Conservation (phyloP, 345 rosid genomes). For the Balakata baccata region DNA sequence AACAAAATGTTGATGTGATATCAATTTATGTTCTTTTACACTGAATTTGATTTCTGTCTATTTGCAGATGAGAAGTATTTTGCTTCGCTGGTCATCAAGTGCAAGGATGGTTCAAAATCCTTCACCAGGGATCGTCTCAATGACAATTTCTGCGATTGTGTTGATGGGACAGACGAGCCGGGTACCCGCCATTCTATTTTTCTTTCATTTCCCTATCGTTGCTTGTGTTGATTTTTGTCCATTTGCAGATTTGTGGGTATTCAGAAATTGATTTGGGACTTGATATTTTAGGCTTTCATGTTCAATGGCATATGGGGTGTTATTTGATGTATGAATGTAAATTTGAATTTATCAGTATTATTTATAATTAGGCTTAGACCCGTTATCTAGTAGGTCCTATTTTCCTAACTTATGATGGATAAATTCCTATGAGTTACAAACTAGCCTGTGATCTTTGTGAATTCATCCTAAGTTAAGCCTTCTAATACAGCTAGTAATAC, state of each 20-base stretch:
- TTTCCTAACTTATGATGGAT: not conserved
- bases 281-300: not conserved
- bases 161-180: conserved; percentile 95
- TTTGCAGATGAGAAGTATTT: conserved; percentile 68
- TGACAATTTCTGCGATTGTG: conserved; percentile 88
- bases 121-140: conserved; percentile 77
- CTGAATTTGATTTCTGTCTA: not conserved
- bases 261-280: not conserved
- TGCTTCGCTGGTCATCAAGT: conserved; percentile 56
- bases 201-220: not conserved
- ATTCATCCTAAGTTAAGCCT: too few species aligned
- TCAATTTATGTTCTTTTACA: not conserved
- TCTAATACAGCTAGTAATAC: too few species aligned
- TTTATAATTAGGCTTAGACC: not conserved
- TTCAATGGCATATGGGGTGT: too few species aligned
- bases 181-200: conserved; percentile 36
- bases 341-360: too few species aligned
- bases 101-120: conserved; percentile 80
- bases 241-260: not conserved
- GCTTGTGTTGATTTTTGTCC: too few species aligned
- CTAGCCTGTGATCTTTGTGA: too few species aligned
- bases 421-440: too few species aligned
- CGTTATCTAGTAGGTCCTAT: not conserved
- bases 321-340: too few species aligned
- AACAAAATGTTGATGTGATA: not conserved